Conservation (phyloP, 371 early-diverging fungal genomes). For the Homolaphlyctis polyrhiza region DNA sequence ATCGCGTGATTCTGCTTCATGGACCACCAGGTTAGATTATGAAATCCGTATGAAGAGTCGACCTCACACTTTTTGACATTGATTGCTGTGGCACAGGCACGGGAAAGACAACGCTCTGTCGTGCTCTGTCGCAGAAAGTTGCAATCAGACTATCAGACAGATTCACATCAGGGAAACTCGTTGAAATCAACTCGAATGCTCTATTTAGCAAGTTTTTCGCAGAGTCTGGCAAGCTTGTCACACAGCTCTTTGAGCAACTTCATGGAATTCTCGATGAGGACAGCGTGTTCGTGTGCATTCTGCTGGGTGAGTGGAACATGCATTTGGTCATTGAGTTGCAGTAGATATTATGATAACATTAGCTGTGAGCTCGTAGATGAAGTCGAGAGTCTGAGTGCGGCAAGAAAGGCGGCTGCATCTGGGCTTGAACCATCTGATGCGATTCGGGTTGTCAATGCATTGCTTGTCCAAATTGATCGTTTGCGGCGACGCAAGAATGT, state of each 20-base stretch:
- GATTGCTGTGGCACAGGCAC: constrained; percentile 43
- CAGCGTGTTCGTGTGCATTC: constrained; percentile 50
- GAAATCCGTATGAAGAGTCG: constrained; percentile 16
- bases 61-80: not conserved
- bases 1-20: constrained; percentile 56
- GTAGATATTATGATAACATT: too few species aligned
- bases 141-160: constrained; percentile 50
- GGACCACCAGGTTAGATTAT: too few species aligned
- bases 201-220: constrained; percentile 66
- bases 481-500: constrained; percentile 47
- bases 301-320: constrained; percentile 41
- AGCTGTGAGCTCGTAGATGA: constrained; percentile 53
- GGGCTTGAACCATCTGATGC: constrained; percentile 59
- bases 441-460: constrained; percentile 42
- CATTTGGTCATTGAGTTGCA: not conserved
- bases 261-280: constrained; percentile 47
- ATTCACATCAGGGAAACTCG: constrained; percentile 42
- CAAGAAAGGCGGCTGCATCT: constrained; percentile 49
- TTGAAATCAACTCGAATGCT: constrained; percentile 64
- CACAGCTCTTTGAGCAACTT: constrained; percentile 44
- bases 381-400: constrained; percentile 60
- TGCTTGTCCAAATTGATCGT: constrained; percentile 37
- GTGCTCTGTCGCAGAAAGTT: constrained; percentile 59
- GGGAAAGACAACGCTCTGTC: constrained; percentile 65
- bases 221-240: constrained; percentile 57